These are phyloP conservation scores for Coemansia sp. DNA, from an alignment of 192 early-diverging fungal species.

Conservation along the genomic window DNA sequence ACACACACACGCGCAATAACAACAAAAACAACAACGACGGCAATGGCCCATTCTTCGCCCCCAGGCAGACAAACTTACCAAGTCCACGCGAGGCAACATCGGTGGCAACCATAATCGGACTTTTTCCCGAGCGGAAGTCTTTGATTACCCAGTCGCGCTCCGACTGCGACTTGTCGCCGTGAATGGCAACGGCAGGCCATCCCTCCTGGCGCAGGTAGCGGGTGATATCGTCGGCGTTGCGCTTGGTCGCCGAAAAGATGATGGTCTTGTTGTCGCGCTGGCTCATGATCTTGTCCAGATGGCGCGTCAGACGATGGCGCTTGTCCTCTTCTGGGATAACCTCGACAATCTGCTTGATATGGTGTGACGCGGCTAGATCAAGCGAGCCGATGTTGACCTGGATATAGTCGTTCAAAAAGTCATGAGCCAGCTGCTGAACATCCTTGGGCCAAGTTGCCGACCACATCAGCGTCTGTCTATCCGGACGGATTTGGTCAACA, in stretches of 20 bases:
- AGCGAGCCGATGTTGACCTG: constrained; percentile 95
- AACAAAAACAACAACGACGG: background rate
- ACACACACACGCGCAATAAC: no score
- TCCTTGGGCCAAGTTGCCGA: constrained; percentile 99
- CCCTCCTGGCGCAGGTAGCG: constrained; percentile 82
- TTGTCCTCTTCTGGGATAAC: constrained; percentile 85
- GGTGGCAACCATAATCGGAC: constrained; percentile 96
- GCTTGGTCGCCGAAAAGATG: constrained; percentile 95
- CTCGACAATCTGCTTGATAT: constrained; percentile 88
- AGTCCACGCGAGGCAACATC: constrained; percentile 96
- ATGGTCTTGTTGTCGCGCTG: constrained; percentile 84
- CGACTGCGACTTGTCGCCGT: constrained; percentile 93
- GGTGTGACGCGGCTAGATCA: constrained; percentile 88
- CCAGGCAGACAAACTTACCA: no score
- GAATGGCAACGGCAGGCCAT: constrained; percentile 90
- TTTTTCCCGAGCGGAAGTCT: constrained; percentile 83
- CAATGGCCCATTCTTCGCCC: no score
- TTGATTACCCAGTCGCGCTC: constrained; percentile 96
- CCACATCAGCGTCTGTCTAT: constrained; percentile 99
- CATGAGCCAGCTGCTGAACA: constrained; percentile 85
- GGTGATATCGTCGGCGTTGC: constrained; percentile 87
- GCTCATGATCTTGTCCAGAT: constrained; percentile 81
- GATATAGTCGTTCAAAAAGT: constrained; percentile 90
- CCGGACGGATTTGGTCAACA: constrained; percentile 94
- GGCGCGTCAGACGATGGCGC: constrained; percentile 64